These are phyloP conservation scores for Lipomyces japonicus DNA, from an alignment of 805 yeast species.

Conservation along the genomic window DNA sequence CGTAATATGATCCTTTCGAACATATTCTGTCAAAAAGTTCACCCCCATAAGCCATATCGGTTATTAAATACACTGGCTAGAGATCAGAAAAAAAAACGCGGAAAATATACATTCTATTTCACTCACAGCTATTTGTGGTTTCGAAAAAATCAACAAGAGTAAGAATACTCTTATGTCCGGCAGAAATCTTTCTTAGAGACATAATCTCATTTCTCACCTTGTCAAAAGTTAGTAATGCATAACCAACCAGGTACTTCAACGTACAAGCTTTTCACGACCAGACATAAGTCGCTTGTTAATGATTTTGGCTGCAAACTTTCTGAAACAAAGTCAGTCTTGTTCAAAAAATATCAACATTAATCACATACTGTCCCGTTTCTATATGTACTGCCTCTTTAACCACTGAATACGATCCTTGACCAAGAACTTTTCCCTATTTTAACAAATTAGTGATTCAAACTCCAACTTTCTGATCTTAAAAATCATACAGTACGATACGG, in stretches of 20 bases:
- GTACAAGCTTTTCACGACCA: conserved; percentile 50
- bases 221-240: conserved; percentile 27
- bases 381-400: conserved; percentile 44
- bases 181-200: conserved; percentile 50
- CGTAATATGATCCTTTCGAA: conserved; percentile 45
- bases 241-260: not conserved
- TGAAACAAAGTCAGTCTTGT: conserved; percentile 30
- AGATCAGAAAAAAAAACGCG: not conserved
- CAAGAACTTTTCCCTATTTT: conserved; percentile 39
- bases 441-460: not conserved
- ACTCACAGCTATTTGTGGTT: conserved; percentile 51
- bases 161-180: conserved; percentile 52
- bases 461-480: not conserved
- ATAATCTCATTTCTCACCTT: conserved; percentile 58
- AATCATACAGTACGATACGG: not conserved
- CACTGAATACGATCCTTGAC: conserved; percentile 45
- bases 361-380: conserved; percentile 38
- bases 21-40: conserved; percentile 63
- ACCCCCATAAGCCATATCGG: conserved; percentile 64
- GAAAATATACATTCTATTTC: not conserved
- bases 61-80: conserved; percentile 45
- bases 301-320: conserved; percentile 53
- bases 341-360: not conserved
- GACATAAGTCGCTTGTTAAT: conserved; percentile 49
- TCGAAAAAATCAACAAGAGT: conserved; percentile 68